Conservation (phyloP, 805 yeast species). For the Schizosaccharomyces osmophilus region DNA sequence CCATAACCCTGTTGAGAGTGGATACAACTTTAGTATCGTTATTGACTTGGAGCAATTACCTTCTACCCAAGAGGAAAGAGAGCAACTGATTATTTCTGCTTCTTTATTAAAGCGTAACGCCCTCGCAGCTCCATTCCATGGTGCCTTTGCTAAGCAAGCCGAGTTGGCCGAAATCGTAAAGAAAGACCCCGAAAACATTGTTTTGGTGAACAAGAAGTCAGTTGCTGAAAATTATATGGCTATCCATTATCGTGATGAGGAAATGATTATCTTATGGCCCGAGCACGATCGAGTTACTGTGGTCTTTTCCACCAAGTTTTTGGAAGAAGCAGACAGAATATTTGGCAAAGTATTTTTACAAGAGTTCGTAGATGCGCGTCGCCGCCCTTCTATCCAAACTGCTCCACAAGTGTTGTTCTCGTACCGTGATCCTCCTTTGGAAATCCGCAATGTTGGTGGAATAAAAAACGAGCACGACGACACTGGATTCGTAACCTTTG, state of each 20-base stretch:
- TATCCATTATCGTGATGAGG: constrained; percentile 77
- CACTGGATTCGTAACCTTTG: constrained; percentile 39
- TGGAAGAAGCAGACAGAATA: constrained; percentile 86
- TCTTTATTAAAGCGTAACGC: constrained; percentile 63
- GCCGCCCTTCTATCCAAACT: constrained; percentile 72
- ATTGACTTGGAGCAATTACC: constrained; percentile 26
- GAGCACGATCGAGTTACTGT: constrained; percentile 92
- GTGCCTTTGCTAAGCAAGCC: constrained; percentile 39
- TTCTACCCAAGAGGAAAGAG: neutral
- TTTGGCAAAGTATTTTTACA: constrained; percentile 75
- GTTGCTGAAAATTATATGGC: constrained; percentile 34
- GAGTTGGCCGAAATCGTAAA: constrained; percentile 19
- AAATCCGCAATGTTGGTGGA: constrained; percentile 26
- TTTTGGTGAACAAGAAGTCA: neutral
- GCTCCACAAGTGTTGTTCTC: constrained; percentile 94
- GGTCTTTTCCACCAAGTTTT: constrained; percentile 77
- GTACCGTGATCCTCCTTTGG: constrained; percentile 80
- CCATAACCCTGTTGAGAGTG: constrained; percentile 31
- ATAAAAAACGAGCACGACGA: constrained; percentile 18
- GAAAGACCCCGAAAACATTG: neutral
- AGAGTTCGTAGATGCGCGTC: constrained; percentile 22
- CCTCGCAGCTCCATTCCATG: constrained; percentile 78
- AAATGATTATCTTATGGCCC: constrained; percentile 72
- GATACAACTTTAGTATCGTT: constrained; percentile 57
- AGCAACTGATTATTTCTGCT: constrained; percentile 21